Percentiles rank a stretch among this genome's conserved stretches.
These are phyloP conservation scores for Botrytis squamosa DNA, from an alignment of 2,329 filamentous ascomycete species.

Conservation along the genomic window DNA sequence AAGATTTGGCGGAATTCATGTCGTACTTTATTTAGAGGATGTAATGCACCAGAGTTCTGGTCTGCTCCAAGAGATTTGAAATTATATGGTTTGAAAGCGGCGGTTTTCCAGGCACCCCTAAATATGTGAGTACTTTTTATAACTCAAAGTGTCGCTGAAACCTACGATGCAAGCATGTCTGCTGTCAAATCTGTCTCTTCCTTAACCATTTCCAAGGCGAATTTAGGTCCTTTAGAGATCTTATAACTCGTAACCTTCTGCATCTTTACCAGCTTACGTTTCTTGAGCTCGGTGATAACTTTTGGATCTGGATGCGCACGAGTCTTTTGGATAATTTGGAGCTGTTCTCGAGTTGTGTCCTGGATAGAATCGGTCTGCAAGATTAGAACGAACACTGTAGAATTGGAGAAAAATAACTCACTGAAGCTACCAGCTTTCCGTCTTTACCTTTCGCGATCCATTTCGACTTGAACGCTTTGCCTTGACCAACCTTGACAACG, in stretches of 20 bases:
- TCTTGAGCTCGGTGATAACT: conserved; percentile 77
- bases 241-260: conserved; percentile 85
- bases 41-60: conserved; percentile 60
- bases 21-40: conserved; percentile 87
- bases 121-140: conserved; percentile 25
- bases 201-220: conserved; percentile 81
- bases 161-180: conserved; percentile 75
- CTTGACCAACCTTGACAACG: conserved; percentile 80
- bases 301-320: conserved; percentile 71
- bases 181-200: conserved; percentile 94
- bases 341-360: conserved; percentile 74
- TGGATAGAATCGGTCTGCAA: conserved; percentile 66
- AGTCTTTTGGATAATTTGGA: conserved; percentile 70
- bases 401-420: conserved; percentile 38
- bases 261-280: conserved; percentile 83
- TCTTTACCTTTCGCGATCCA: conserved; percentile 65
- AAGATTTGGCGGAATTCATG: conserved; percentile 97
- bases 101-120: conserved; percentile 85
- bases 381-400: conserved; percentile 22
- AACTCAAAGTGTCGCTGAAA: conserved; percentile 21
- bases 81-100: conserved; percentile 82
- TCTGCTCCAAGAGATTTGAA: conserved; percentile 65
- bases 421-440: conserved; percentile 54
- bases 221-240: conserved; percentile 82
- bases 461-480: conserved; percentile 85